phyloP scores from a whole-genome alignment of 805 yeast genomes.

The Soucietia sequanensis region DNA sequence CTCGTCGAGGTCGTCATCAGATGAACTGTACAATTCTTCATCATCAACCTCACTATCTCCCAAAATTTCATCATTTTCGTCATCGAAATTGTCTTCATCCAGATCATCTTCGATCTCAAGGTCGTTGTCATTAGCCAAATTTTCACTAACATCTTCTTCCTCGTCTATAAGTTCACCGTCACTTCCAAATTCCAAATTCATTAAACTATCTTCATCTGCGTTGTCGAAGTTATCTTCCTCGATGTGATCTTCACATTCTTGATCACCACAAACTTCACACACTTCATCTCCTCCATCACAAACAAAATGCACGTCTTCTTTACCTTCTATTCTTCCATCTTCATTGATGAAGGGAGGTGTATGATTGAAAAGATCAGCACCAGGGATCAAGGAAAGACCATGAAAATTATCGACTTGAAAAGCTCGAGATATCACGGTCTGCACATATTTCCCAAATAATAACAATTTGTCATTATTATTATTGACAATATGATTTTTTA shows the following conservation, averaged over 20 bases:
- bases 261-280: constrained; percentile 33
- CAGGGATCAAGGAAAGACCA: constrained; percentile 78
- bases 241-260: constrained; percentile 30
- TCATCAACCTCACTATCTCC: constrained; percentile 9
- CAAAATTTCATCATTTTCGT: constrained; percentile 8
- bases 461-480: constrained; percentile 25
- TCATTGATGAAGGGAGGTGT: constrained; percentile 29
- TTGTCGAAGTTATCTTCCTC: constrained; percentile 13
- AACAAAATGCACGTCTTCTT: constrained; percentile 67
- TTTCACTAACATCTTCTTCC: constrained; percentile 13
- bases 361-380: constrained; percentile 89
- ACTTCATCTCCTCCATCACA: constrained; percentile 28
- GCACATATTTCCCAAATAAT: constrained; percentile 56
- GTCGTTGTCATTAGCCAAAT: constrained; percentile 11
- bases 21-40: constrained; percentile 3
- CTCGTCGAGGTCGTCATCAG: constrained; percentile 3
- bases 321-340: constrained; percentile 11
- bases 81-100: constrained; percentile 8
- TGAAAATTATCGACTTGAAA: constrained; percentile 78
- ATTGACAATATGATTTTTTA: constrained; percentile 13
- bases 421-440: constrained; percentile 71
- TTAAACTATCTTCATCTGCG: constrained; percentile 11
- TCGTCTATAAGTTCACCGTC: constrained; percentile 4
- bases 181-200: not conserved
- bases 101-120: constrained; percentile 10